Evolutionary conservation across 306 rosid genomes (phyloP).

Genomic region (Glycine soja): DNA sequence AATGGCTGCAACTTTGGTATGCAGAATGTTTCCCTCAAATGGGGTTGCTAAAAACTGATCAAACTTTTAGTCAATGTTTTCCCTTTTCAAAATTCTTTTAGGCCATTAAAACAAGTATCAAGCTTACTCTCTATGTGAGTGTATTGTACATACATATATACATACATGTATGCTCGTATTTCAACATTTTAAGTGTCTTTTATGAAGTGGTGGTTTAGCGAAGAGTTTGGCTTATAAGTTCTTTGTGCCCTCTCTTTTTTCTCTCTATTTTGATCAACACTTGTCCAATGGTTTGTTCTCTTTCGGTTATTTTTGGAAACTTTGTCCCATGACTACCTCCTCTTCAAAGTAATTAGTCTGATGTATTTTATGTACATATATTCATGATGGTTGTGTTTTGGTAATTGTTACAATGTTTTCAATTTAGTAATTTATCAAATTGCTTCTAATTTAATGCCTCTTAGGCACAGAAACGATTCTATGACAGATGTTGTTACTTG

Average conservation of each 20-base stretch:
- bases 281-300: not conserved
- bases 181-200: not conserved
- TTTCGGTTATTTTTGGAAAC: not conserved
- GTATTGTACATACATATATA: not conserved
- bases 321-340: not conserved
- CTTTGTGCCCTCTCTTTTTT: not conserved
- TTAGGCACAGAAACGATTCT: not conserved
- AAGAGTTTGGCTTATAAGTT: not conserved
- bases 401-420: not conserved
- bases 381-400: not conserved
- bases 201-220: not conserved
- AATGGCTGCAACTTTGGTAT: conserved; percentile 22
- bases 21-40: not conserved
- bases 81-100: conserved; percentile 2
- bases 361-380: not conserved
- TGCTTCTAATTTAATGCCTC: not conserved
- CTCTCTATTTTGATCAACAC: not conserved
- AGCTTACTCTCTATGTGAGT: not conserved
- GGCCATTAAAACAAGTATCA: conserved; percentile 8
- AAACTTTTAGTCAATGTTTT: conserved; percentile 12
- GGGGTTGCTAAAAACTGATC: not conserved
- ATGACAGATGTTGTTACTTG: conserved; percentile 30
- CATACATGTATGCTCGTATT: not conserved
- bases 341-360: not conserved
- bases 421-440: not conserved